phyloP scores from a whole-genome alignment of 306 rosid genomes.

The Cucumis sativus region Cucumber_9930_V3 NC_026658.2:1970001-1970500 shows the following conservation, averaged over 20 bases:
- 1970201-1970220: not conserved
- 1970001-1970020: not conserved
- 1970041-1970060: not conserved
- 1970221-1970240: not conserved
- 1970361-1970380: not conserved
- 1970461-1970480: not conserved
- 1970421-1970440: not conserved
- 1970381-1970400: not conserved
- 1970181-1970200: not conserved
- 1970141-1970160: not conserved
- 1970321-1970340: not conserved
- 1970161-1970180: not conserved
- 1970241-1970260: not conserved
- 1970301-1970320: not conserved
- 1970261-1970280: not conserved
- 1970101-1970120: not conserved
- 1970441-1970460: not conserved
- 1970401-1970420: not conserved
- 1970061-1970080: not conserved
- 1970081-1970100: not conserved
- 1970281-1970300: not conserved
- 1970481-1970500: not conserved
- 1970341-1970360: too few relatives aligned
- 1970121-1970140: not conserved
- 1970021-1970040: not conserved